phyloP scores from a whole-genome alignment of 139 green algal genomes.

The Bryopsis sp. region DNA sequence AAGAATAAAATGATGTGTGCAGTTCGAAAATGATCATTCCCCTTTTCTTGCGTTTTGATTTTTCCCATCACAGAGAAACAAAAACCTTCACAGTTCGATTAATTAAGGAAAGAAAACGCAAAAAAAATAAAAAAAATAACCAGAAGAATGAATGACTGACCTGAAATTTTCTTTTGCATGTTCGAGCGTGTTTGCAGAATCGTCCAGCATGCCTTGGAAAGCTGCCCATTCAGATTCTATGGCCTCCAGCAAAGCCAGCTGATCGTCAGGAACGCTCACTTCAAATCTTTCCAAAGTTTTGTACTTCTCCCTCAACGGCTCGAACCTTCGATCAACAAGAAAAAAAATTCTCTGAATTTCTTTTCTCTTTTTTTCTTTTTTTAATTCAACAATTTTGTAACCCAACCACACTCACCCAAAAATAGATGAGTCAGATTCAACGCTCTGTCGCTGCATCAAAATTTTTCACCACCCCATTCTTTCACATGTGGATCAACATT shows the following conservation, averaged over 20 bases:
- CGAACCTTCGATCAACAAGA: no score
- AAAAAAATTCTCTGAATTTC: no score
- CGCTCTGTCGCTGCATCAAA: no score
- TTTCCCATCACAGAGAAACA: neutral
- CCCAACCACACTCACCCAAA: no score
- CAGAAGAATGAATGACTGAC: constrained; percentile 1
- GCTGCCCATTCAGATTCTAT: constrained; percentile 44
- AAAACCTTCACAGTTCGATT: neutral
- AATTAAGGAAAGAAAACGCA: no score
- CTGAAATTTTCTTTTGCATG: constrained; percentile 72
- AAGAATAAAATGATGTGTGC: neutral
- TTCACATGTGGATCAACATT: no score
- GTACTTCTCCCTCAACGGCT: constrained; percentile 64
- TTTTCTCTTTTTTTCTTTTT: no score
- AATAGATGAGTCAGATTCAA: no score
- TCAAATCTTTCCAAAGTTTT: constrained; percentile 62
- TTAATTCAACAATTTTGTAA: no score
- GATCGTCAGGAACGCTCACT: constrained; percentile 47
- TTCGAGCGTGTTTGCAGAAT: constrained; percentile 48
- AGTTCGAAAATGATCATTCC: neutral
- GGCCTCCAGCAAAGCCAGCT: constrained; percentile 46
- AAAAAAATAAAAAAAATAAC: no score
- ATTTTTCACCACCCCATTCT: no score
- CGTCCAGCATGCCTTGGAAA: constrained; percentile 55
- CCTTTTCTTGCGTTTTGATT: neutral